Evolutionary conservation across 2,329 filamentous ascomycete genomes (phyloP).

Genomic region (Xylaria sp.): DNA sequence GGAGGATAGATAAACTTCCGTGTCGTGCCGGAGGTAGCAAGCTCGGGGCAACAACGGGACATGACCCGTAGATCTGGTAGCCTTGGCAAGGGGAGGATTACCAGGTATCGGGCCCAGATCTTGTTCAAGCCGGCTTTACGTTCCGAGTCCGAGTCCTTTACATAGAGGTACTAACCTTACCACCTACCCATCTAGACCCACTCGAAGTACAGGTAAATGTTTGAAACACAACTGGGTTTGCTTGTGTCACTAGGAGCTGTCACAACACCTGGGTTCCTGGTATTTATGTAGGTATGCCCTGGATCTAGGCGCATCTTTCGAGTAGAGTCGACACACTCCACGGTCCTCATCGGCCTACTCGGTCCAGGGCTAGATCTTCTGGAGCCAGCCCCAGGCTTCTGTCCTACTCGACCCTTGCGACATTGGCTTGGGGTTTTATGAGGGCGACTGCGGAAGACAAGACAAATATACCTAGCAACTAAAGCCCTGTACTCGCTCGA

Average conservation of each 20-base stretch:
- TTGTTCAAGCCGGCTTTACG: neutral
- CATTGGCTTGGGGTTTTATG: conserved; percentile 1
- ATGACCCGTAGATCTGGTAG: neutral
- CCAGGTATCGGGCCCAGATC: too few relatives aligned
- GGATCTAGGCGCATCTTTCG: neutral
- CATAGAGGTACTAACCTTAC: too few relatives aligned
- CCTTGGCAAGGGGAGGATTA: neutral
- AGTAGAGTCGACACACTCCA: neutral
- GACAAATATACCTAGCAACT: conserved; percentile 7
- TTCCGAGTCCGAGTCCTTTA: neutral
- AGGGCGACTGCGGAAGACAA: conserved; percentile 19
- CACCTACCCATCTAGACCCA: neutral
- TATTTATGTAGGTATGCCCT: neutral
- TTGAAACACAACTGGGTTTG: neutral
- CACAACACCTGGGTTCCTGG: neutral
- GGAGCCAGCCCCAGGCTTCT: neutral
- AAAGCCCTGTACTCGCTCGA: neutral
- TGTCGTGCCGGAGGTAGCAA: neutral
- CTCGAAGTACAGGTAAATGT: neutral
- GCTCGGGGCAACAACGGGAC: neutral
- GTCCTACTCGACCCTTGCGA: conserved; percentile 7
- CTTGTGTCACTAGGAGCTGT: neutral
- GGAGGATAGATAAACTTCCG: too few relatives aligned
- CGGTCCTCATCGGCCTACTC: neutral
- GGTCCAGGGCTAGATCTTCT: neutral